Conservation (phyloP, 345 rosid species). For the Cochlearia excelsa region DNA sequence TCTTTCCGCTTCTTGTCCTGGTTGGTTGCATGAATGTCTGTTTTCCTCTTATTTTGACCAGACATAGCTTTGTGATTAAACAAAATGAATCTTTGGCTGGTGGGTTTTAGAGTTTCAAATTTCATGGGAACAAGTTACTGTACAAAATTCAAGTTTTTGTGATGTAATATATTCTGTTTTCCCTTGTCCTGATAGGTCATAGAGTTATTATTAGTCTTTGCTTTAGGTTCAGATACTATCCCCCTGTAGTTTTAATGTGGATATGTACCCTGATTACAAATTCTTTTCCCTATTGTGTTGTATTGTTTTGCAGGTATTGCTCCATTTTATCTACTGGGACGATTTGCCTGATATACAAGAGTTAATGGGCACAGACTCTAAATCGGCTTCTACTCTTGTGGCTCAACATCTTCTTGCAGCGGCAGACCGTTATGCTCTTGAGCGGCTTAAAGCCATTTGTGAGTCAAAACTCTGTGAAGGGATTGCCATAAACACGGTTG, state of each 20-base stretch:
- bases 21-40: constrained; percentile 30
- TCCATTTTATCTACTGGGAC: constrained; percentile 83
- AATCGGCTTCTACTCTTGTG: constrained; percentile 62
- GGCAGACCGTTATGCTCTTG: constrained; percentile 71
- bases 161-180: neutral
- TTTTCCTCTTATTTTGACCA: too few species aligned
- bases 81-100: constrained; percentile 1
- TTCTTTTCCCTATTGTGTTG: neutral
- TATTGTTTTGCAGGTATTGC: constrained; percentile 49
- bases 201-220: neutral
- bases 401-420: constrained; percentile 82
- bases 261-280: constrained; percentile 6
- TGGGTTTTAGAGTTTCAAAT: constrained; percentile 8
- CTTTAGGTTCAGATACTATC: constrained; percentile 1
- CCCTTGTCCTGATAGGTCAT: constrained; percentile 4
- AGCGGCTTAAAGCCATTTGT: constrained; percentile 64
- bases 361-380: constrained; percentile 51
- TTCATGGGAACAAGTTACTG: neutral
- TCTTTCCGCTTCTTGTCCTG: constrained; percentile 46
- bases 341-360: constrained; percentile 71
- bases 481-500: constrained; percentile 71
- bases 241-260: neutral
- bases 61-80: too few species aligned
- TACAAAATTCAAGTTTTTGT: neutral
- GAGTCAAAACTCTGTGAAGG: constrained; percentile 67